phyloP scores from a whole-genome alignment of 2,329 filamentous ascomycete genomes.

The Fusarium tuaranense region DNA sequence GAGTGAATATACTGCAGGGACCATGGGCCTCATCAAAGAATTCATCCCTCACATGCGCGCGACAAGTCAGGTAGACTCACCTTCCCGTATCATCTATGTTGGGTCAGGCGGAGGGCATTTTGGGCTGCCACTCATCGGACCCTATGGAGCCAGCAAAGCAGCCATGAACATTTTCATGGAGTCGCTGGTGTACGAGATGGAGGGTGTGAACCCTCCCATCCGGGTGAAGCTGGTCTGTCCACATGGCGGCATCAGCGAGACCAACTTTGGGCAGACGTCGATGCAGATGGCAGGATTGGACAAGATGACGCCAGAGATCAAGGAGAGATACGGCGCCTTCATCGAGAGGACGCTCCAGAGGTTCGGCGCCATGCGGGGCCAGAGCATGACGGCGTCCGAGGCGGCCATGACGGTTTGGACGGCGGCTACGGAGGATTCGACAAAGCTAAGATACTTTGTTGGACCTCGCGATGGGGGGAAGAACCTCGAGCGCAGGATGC shows the following conservation, averaged over 20 bases:
- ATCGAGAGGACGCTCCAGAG: slow-evolving; percentile 25
- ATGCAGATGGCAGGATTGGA: slow-evolving; percentile 28
- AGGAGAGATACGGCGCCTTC: slow-evolving; percentile 16
- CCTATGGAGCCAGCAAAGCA: slow-evolving; percentile 38
- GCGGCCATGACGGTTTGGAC: slow-evolving; percentile 18
- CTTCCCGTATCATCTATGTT: slow-evolving; percentile 15
- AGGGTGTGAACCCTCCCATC: slow-evolving; percentile 15
- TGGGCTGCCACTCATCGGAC: slow-evolving; percentile 16
- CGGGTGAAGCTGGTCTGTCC: slow-evolving; percentile 20
- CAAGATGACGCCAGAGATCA: slow-evolving; percentile 33
- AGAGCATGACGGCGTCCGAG: slow-evolving; percentile 23
- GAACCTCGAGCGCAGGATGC: slow-evolving; percentile 18
- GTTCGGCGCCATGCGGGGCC: slow-evolving; percentile 29
- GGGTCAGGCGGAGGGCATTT: slow-evolving; percentile 17
- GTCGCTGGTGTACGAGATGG: slow-evolving; percentile 18
- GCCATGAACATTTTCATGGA: slow-evolving; percentile 20
- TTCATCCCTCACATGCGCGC: slow-evolving; percentile 24
- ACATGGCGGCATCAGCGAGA: slow-evolving; percentile 19
- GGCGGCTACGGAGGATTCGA: slow-evolving; percentile 20
- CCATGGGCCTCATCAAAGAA: slow-evolving; percentile 23
- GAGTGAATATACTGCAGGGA: neutral
- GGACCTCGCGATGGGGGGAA: slow-evolving; percentile 13
- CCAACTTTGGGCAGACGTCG: slow-evolving; percentile 27
- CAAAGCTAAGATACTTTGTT: slow-evolving; percentile 20
- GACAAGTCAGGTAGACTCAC: slow-evolving; percentile 14